Evolutionary conservation across 768 basidiomycete species (phyloP), one percentile per base, ranked within the genome.

Genomic region (Leccinellum rugosiceps): DNA sequence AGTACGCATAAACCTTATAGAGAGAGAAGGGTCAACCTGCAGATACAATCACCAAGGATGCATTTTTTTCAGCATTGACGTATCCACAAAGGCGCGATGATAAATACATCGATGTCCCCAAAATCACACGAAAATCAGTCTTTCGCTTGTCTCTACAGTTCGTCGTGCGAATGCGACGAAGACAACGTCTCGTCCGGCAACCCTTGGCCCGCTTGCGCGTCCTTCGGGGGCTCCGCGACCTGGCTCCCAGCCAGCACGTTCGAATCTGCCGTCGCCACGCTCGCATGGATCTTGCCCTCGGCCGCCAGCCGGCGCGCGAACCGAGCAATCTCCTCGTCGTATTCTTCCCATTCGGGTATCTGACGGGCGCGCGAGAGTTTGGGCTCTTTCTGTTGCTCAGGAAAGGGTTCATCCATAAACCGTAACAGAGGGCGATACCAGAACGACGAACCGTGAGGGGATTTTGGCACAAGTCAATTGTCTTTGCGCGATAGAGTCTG

Each of bases 321-420:
- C 26, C 75, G 79, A 2, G 95, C 88, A 52, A 98, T 94, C 73
- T 99, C 94, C 6, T 76, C 67, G 70, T 99, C 96, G 68, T 98
- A 98, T 50, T 83, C 83, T 60, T 96, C 94, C 97, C 97, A 99
- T 69, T 98, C 97, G 0, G 97, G 96, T 52, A 98, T 97, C 65
- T 94, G 86, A 35, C 95, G 84, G 4, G 97, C 97, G 23, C 97
- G 85, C 4, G 87, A 83, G 6, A 98, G 80, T 71, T 98, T 99
- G 6, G 95, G 95, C 68, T 98, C 97, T 86, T 98, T 97, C 91
- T 97, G 76, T 68, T n/a, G 54, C 30, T 43, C 53, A 3, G 4
- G 10, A 41, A 21, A 59, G 13, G 15, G 59, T 44, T 15, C 31
- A 26, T 62, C 25, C 61, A 19, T 43, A 32, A 46, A 45, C n/a